These are phyloP conservation scores for Pichia sp. DNA, from an alignment of 1,139 yeast genomes.

Conservation along the genomic window DNA sequence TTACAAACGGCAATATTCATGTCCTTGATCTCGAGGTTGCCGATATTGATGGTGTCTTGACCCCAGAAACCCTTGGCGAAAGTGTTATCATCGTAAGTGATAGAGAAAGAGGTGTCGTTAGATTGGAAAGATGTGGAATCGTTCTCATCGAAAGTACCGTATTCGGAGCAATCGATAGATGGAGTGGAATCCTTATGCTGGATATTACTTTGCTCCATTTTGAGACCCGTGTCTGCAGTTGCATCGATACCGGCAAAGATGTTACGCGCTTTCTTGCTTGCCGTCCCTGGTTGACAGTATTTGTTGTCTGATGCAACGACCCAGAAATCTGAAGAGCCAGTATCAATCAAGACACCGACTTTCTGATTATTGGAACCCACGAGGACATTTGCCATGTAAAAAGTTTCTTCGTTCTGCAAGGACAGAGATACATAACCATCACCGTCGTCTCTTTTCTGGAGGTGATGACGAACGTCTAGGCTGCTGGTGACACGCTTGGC, in stretches of 20 bases:
- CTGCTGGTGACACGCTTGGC: constrained; percentile 4
- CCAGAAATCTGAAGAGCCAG: constrained; percentile 71
- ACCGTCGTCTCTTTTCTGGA: constrained; percentile 27
- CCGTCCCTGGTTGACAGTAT: constrained; percentile 20
- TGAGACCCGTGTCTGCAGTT: background rate
- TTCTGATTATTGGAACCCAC: constrained; percentile 51
- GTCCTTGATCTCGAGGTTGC: constrained; percentile 35
- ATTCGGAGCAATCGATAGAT: constrained; percentile 30
- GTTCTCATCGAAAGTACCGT: constrained; percentile 45
- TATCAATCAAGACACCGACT: constrained; percentile 51
- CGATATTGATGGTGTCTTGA: constrained; percentile 41
- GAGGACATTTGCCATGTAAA: constrained; percentile 41
- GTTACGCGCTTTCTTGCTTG: constrained; percentile 4
- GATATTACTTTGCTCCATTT: background rate
- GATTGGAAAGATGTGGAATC: constrained; percentile 39
- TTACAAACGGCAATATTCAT: constrained; percentile 56
- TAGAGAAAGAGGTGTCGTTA: constrained; percentile 42
- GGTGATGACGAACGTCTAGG: constrained; percentile 7
- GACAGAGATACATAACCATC: constrained; percentile 34
- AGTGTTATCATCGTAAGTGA: constrained; percentile 58
- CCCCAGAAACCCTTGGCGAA: constrained; percentile 64
- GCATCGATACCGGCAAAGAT: constrained; percentile 37
- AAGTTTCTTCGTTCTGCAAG: constrained; percentile 38
- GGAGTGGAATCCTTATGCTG: constrained; percentile 1
- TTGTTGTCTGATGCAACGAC: constrained; percentile 30